Base-by-base conservation (phyloP, 805 yeast genomes). In the Tetrapisispora nanseiensis region DNA sequence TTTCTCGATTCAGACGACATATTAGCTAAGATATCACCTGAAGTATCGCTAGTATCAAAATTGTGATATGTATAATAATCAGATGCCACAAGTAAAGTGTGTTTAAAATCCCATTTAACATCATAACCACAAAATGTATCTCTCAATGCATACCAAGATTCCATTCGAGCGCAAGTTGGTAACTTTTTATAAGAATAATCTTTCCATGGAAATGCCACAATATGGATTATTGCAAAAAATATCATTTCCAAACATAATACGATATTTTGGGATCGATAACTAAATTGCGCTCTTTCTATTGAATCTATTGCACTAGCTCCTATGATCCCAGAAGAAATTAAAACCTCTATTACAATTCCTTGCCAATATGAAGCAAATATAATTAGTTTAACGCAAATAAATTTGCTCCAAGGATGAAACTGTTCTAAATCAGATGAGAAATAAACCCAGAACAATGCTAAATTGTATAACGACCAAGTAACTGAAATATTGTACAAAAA, bases 301-400 rank as follows among this genome's bases (percentile, higher is more conserved):
- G 40, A 46, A 52, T 65, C 42, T 46, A 60, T 54, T 40, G 65
- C 6, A 4, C 10, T 20, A 2, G 15, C 6, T 1, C 33, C 18
- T 51, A 76, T 50, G 33, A 68, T 39, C 41, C 79, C 72, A 52
- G 71, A 50, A 55, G 71, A 66, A 63, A 72, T 66, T 34, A 82
- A 53, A 1, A 76, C 55, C 4, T 78, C 76, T 35, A 84, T 64
- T 1, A 79, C 49, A 8, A 82, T 65, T 0, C 94, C 86, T 59
- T 92, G 98, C 99, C 99, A 92, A 59, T 87, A 92, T n/a, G 95
- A 84, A 20, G 96, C 97, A 70, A 92, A 92, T 38, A 92, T 89
- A 42, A 92, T 86, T 48, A 87, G 71, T 57, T 92, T 92, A 37
- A 92, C 95, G 65, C 97, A 87, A 31, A 92, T 60, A 59, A 92